Evolutionary conservation across 352 stramenopile species (phyloP), one percentile per base, ranked within the genome.

Genomic region (Halophytophthora batemanensis): DNA sequence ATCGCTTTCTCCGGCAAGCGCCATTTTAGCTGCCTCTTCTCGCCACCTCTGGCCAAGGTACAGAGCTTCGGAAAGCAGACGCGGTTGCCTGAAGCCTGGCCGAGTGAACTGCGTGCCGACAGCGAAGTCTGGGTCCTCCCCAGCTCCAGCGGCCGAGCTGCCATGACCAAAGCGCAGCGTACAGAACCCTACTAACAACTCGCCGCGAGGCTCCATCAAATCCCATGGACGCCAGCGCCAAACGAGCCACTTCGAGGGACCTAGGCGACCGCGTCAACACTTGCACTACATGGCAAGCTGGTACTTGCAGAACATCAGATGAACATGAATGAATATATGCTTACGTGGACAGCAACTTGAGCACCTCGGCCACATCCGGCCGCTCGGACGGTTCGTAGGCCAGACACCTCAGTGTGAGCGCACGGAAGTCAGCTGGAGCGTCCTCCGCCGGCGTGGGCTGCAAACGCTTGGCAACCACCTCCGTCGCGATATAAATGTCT

Each of bases 1-100:
- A 74, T 95, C 36, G 86, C 86, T 6, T 95, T 95, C 59, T 87
- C 80, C 1, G 86, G 86, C 14, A 95, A 95, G 58, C 78, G 86
- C 17, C 86, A 95, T 53, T 95, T 93, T 59, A 86, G 77, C 50
- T 88, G 69, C 42, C 53, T 95, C 40, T 95, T 95, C 50, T 72
- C 82, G 14, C 76, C 80, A 6, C 80, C 79, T 14, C 51, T 91
- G 19, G 68, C 73, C 25, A 90, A 83, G 44, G 64, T 77, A 41
- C 11, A 87, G 17, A 67, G 45, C 44, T 87, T 75, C 40, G 81
- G 81, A 19, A 68, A 54, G 10, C 81, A 92, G 66, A 67, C 54
- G 6, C 64, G 47, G 7, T 58, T 93, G 44, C 86, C 86, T n/a
- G 35, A 57, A 10, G 77, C 66, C 5, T 95, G 86, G 86, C 86